phyloP scores from a whole-genome alignment of 148 eudicot genomes.

The Rhododendron henanense region DNA sequence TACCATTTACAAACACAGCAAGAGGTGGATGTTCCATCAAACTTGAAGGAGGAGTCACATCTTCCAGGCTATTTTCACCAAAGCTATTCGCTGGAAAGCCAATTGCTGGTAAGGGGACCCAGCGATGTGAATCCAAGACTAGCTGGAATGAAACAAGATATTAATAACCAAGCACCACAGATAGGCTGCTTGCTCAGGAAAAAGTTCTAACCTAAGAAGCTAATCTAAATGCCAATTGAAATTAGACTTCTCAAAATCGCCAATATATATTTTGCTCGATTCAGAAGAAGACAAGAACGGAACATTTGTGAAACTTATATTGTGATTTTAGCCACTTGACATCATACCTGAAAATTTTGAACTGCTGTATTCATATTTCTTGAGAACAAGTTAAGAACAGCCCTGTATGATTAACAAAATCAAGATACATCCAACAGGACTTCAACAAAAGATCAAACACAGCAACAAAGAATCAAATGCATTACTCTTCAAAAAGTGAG shows the following conservation, averaged over 20 bases:
- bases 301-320: background rate
- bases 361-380: constrained; percentile 83
- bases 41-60: constrained; percentile 82
- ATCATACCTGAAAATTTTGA: constrained; percentile 87
- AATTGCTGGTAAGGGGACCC: constrained; percentile 92
- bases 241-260: background rate
- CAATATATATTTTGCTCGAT: background rate
- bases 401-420: constrained; percentile 51
- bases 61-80: constrained; percentile 70
- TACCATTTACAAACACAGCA: constrained; percentile 94
- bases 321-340: constrained; percentile 9
- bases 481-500: constrained; percentile 93
- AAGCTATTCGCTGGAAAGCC: constrained; percentile 66
- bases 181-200: background rate
- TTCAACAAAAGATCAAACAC: background rate
- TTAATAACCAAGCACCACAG: background rate
- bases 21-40: constrained; percentile 99
- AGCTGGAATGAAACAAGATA: constrained; percentile 40
- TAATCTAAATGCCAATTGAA: background rate
- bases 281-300: constrained; percentile 4
- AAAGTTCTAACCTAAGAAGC: background rate
- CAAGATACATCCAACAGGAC: constrained; percentile 13
- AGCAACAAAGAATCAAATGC: constrained; percentile 3
- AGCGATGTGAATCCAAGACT: constrained; percentile 94
- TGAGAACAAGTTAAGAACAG: constrained; percentile 78